Conservation (phyloP, 257 asterid genomes). For the Solanum neorickii region DNA sequence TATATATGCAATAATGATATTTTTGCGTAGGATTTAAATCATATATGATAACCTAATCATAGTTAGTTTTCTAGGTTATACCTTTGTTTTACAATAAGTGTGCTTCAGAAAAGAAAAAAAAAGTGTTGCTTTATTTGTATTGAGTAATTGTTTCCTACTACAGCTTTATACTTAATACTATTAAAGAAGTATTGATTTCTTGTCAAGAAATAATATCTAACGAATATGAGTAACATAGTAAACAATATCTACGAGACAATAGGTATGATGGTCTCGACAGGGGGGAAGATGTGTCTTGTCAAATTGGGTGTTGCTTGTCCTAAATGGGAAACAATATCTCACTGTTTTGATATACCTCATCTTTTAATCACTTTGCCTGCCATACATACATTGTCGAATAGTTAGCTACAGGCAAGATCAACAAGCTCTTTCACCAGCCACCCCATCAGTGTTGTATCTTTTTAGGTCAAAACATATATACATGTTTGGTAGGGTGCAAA, state of each 20-base stretch:
- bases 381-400: background rate
- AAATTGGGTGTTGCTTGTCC: background rate
- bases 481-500: background rate
- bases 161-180: background rate
- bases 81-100: too few relatives aligned
- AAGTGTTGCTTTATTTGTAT: too few relatives aligned
- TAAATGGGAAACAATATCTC: background rate
- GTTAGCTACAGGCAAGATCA: background rate
- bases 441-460: background rate
- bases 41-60: background rate
- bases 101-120: too few relatives aligned
- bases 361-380: background rate
- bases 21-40: background rate
- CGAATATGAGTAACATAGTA: too few relatives aligned
- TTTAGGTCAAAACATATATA: background rate
- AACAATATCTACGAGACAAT: background rate
- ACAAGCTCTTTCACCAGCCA: background rate
- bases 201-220: background rate
- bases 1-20: background rate
- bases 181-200: too few relatives aligned
- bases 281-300: background rate
- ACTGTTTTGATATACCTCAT: background rate
- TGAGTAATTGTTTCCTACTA: background rate
- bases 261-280: background rate
- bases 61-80: background rate